Percentiles rank a stretch among this genome's conserved stretches.
These are phyloP conservation scores for Colletotrichum navitas DNA, from an alignment of 2,329 filamentous ascomycete genomes.

Conservation along the genomic window DNA sequence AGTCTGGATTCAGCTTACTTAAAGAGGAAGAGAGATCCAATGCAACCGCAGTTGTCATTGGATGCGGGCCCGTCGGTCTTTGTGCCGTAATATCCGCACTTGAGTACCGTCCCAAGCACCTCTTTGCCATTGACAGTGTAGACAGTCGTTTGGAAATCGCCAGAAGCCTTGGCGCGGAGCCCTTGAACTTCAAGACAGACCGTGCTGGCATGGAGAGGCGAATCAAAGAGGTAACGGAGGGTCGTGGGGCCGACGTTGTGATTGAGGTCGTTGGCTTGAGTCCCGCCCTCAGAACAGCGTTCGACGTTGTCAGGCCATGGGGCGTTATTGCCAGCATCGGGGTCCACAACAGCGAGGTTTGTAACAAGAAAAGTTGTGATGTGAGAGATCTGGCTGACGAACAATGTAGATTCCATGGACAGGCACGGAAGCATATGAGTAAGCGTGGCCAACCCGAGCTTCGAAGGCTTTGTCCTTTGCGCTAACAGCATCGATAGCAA, in stretches of 20 bases:
- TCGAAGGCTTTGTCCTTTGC: not conserved
- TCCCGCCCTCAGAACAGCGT: slow-evolving; percentile 76
- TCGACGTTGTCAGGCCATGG: slow-evolving; percentile 78
- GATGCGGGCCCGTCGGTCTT: slow-evolving; percentile 87
- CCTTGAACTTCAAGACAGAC: slow-evolving; percentile 81
- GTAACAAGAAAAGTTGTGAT: slow-evolving; percentile 31
- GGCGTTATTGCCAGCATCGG: slow-evolving; percentile 81
- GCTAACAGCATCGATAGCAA: slow-evolving; percentile 61
- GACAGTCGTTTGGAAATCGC: slow-evolving; percentile 81
- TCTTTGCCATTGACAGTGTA: slow-evolving; percentile 85
- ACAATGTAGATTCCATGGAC: slow-evolving; percentile 71
- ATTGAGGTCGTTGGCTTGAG: slow-evolving; percentile 83
- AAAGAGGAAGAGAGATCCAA: slow-evolving; percentile 69
- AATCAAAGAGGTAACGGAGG: slow-evolving; percentile 81
- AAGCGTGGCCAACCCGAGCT: slow-evolving; percentile 42
- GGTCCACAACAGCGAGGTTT: slow-evolving; percentile 79
- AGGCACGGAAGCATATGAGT: slow-evolving; percentile 72
- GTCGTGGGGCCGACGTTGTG: slow-evolving; percentile 86
- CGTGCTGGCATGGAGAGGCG: slow-evolving; percentile 74
- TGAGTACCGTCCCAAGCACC: slow-evolving; percentile 79
- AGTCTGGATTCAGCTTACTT: slow-evolving; percentile 79
- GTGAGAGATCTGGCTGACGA: not conserved
- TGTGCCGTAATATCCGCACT: slow-evolving; percentile 84
- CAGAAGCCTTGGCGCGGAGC: slow-evolving; percentile 80
- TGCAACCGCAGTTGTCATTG: slow-evolving; percentile 82